phyloP scores from a whole-genome alignment of 1,284 basidiomycete genomes.

The Irpex sp. region DNA sequence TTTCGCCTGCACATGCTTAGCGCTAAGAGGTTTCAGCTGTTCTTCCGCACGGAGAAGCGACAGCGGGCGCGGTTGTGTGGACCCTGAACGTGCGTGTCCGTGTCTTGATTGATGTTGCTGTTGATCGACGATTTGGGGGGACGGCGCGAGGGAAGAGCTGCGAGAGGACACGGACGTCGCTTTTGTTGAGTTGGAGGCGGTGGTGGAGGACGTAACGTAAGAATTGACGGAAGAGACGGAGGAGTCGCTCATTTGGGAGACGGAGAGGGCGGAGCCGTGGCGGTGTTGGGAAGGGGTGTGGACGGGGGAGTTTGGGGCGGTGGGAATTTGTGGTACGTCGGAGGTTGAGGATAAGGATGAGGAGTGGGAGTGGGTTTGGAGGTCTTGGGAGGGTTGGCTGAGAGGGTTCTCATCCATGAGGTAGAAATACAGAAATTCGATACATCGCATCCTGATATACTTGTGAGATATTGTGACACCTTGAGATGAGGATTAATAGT shows the following conservation, averaged over 20 bases:
- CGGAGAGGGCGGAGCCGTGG: conserved; percentile 26
- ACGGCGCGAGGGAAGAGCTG: conserved; percentile 12
- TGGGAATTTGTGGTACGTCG: conserved; percentile 7
- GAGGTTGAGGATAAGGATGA: conserved; percentile 15
- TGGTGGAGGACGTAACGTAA: conserved; percentile 23
- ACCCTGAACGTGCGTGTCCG: conserved; percentile 10
- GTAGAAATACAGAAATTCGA: conserved; percentile 92
- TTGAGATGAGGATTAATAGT: conserved; percentile 20
- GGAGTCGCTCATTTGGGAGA: conserved; percentile 30
- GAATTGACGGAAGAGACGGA: conserved; percentile 30
- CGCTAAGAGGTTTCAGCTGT: conserved; percentile 62
- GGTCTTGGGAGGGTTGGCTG: conserved; percentile 6
- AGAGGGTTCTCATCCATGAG: conserved; percentile 68
- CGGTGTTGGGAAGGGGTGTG: conserved; percentile 11
- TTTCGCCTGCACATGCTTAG: conserved; percentile 46
- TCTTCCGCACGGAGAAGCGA: conserved; percentile 67
- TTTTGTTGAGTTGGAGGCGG: conserved; percentile 25
- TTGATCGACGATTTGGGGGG: conserved; percentile 21
- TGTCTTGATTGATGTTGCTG: conserved; percentile 1
- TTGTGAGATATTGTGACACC: not conserved
- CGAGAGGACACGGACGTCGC: conserved; percentile 21
- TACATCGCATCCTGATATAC: conserved; percentile 78
- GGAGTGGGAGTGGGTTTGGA: not conserved
- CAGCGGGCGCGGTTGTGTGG: conserved; percentile 41
- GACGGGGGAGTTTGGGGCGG: conserved; percentile 19